phyloP scores from a whole-genome alignment of 148 eudicot species.

The Oxyria digyna region DNA sequence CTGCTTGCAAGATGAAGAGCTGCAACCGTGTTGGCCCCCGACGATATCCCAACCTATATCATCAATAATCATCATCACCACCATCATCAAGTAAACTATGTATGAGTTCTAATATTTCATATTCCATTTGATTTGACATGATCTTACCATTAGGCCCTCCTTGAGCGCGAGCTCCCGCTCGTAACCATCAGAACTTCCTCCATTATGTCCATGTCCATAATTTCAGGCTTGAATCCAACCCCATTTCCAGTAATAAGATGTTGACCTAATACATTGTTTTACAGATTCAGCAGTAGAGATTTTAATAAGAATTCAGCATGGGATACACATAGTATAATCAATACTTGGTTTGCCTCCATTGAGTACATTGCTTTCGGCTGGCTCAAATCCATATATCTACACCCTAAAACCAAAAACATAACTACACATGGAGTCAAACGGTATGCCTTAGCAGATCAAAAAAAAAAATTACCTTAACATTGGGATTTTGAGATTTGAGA shows the following conservation, averaged over 20 bases:
- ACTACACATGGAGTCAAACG: too few relatives aligned
- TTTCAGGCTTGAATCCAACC: conserved; percentile 92
- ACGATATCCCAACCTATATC: conserved; percentile 84
- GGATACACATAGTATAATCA: too few relatives aligned
- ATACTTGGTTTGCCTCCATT: conserved; percentile 98
- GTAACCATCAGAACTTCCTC: conserved; percentile 89
- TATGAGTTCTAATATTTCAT: too few relatives aligned
- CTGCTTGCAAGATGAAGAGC: conserved; percentile 76
- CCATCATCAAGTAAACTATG: not conserved
- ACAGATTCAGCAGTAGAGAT: too few relatives aligned
- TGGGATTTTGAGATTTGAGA: conserved; percentile 84
- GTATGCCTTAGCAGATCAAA: too few relatives aligned
- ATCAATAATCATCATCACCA: too few relatives aligned
- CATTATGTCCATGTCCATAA: conserved; percentile 93
- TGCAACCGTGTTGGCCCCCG: conserved; percentile 94
- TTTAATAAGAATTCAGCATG: too few relatives aligned
- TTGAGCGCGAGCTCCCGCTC: conserved; percentile 72
- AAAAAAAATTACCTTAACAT: conserved; percentile 90
- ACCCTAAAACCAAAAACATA: not conserved
- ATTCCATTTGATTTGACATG: too few relatives aligned
- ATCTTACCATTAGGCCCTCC: conserved; percentile 83
- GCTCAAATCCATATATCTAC: conserved; percentile 91
- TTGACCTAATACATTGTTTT: conserved; percentile 60
- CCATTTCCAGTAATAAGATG: conserved; percentile 93
- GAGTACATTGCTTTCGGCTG: conserved; percentile 79